Evolutionary conservation across 371 early-diverging fungal genomes (phyloP).

Genomic region (Umbelopsis sp.): DNA sequence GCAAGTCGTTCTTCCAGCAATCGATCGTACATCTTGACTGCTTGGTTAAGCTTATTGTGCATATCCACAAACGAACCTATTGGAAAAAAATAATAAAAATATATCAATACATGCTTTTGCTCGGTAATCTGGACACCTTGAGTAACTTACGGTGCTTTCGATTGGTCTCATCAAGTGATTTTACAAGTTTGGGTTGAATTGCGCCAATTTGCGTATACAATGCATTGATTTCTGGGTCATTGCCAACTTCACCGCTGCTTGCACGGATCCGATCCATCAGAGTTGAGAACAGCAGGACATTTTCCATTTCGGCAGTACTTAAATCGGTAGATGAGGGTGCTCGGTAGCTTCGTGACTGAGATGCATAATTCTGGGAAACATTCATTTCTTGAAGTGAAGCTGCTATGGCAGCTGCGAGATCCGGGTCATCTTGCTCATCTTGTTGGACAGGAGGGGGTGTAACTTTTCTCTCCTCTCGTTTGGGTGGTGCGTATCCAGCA

Average conservation of each 20-base stretch:
- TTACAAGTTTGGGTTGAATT: constrained; percentile 73
- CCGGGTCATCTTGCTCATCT: constrained; percentile 82
- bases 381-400: constrained; percentile 83
- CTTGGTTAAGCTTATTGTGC: constrained; percentile 75
- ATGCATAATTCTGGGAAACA: constrained; percentile 21
- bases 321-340: constrained; percentile 38
- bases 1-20: constrained; percentile 74
- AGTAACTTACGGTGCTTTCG: constrained; percentile 61
- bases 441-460: constrained; percentile 19
- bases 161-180: constrained; percentile 66
- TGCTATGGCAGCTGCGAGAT: constrained; percentile 90
- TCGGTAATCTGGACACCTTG: no score
- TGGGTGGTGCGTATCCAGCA: constrained; percentile 36
- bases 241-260: constrained; percentile 56
- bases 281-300: constrained; percentile 69
- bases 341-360: constrained; percentile 19
- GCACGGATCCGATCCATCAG: constrained; percentile 65
- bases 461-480: constrained; percentile 18
- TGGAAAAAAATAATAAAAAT: background rate
- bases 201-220: constrained; percentile 74
- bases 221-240: constrained; percentile 67
- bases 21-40: constrained; percentile 80
- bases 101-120: no score
- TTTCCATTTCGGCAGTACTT: constrained; percentile 67
- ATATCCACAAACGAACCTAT: constrained; percentile 63